A percentile compares a stretch with the other conserved stretches of the same genome.
Evolutionary conservation across 257 asterid species (phyloP).

Genomic region (Forsythia suspensa): DNA sequence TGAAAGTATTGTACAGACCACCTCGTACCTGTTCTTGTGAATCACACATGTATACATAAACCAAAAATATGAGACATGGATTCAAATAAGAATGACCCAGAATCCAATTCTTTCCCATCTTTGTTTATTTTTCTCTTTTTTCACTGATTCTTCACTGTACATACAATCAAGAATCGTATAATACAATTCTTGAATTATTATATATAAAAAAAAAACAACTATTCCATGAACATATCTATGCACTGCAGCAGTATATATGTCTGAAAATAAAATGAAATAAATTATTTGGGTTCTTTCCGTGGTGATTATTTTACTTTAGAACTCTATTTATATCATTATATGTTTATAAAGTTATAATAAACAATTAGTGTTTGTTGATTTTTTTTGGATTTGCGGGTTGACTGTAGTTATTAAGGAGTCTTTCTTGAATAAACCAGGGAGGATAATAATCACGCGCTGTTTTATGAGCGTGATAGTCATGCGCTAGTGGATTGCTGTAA

Average conservation of each 20-base stretch:
- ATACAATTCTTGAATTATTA: constrained; percentile 5
- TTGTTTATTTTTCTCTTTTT: background rate
- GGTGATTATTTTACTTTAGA: background rate
- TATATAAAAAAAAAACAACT: background rate
- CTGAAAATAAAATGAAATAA: background rate
- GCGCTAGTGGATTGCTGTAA: too few species aligned
- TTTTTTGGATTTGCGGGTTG: constrained; percentile 37
- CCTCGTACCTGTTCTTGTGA: constrained; percentile 40
- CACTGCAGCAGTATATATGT: constrained; percentile 7
- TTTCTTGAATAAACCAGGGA: background rate
- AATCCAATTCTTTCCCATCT: constrained; percentile 50
- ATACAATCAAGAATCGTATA: constrained; percentile 27
- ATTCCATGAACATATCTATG: background rate
- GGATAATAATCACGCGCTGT: constrained; percentile 2
- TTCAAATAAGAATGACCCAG: constrained; percentile 40
- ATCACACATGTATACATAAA: constrained; percentile 25
- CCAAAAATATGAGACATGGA: constrained; percentile 29
- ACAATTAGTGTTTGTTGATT: constrained; percentile 21
- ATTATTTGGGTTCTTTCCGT: background rate
- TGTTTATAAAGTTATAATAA: too few species aligned
- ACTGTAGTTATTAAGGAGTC: constrained; percentile 8
- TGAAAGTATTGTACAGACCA: constrained; percentile 37
- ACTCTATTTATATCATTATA: background rate
- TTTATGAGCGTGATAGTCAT: too few species aligned
- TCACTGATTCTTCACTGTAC: constrained; percentile 14